phyloP scores from a whole-genome alignment of 1,284 basidiomycete genomes.

The Leccinum angustisporum region DNA sequence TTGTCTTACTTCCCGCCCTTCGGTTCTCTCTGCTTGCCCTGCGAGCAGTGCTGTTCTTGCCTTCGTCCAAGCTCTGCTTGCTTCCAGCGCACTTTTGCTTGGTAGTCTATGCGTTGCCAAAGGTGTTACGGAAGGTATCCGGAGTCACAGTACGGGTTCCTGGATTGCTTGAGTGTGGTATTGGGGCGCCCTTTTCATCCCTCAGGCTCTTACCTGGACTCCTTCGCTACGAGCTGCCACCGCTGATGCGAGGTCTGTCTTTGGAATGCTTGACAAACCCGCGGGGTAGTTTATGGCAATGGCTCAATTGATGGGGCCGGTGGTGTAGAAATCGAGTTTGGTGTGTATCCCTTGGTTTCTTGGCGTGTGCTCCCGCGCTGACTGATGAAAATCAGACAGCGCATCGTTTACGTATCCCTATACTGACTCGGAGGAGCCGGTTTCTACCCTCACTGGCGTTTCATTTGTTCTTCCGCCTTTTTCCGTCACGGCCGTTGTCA shows the following conservation, averaged over 20 bases:
- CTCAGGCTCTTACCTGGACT: conserved; percentile 21
- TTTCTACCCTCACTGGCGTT: conserved; percentile 65
- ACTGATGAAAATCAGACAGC: conserved; percentile 45
- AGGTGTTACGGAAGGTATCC: conserved; percentile 30
- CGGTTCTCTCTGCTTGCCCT: conserved; percentile 8
- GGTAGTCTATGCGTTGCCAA: conserved; percentile 52
- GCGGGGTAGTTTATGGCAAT: conserved; percentile 82
- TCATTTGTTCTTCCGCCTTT: conserved; percentile 84
- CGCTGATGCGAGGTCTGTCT: conserved; percentile 35
- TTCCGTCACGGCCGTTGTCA: conserved; percentile 83
- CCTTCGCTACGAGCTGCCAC: conserved; percentile 23
- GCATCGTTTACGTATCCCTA: conserved; percentile 85
- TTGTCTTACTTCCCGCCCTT: conserved; percentile 17
- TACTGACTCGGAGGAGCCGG: conserved; percentile 61
- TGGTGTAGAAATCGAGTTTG: conserved; percentile 82
- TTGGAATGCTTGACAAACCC: conserved; percentile 74
- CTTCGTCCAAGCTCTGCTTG: conserved; percentile 78
- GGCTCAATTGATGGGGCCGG: conserved; percentile 74
- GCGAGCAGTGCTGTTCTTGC: conserved; percentile 55
- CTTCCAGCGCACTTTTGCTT: conserved; percentile 72
- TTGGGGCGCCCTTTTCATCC: conserved; percentile 30
- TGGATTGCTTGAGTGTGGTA: conserved; percentile 35
- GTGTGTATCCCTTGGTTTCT: conserved; percentile 38
- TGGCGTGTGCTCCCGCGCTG: background rate
- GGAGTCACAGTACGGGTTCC: conserved; percentile 26